Conservation (phyloP, 305 asterid species). For the Andrographis paniculata region DNA sequence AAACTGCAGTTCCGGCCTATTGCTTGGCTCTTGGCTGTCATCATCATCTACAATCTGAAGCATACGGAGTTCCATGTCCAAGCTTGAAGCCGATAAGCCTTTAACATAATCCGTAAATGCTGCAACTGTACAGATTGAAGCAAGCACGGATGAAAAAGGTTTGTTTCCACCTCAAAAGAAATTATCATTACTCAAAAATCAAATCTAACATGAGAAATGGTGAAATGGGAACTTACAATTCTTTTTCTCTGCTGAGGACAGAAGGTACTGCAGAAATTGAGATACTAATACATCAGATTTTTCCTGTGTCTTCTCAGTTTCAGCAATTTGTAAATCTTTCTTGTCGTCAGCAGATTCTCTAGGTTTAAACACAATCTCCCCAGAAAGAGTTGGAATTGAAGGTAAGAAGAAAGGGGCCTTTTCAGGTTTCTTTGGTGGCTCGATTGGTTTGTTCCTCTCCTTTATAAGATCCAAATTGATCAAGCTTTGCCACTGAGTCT, state of each 20-base stretch:
- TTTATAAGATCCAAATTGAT: constrained; percentile 85
- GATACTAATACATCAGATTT: constrained; percentile 38
- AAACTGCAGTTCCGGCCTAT: constrained; percentile 53
- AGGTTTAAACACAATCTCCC: constrained; percentile 71
- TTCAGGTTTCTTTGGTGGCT: constrained; percentile 98
- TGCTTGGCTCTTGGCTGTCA: constrained; percentile 36
- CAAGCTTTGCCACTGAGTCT: constrained; percentile 97
- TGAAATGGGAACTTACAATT: constrained; percentile 45
- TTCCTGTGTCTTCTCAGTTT: constrained; percentile 20
- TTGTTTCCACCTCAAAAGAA: background rate
- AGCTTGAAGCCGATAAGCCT: constrained; percentile 60
- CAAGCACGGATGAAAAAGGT: background rate
- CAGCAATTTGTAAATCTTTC: constrained; percentile 31
- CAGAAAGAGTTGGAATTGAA: constrained; percentile 75
- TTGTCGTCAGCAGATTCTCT: constrained; percentile 39
- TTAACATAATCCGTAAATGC: constrained; percentile 72
- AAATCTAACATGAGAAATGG: constrained; percentile 2
- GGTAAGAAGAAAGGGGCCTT: constrained; percentile 92
- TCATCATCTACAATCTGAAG: constrained; percentile 78
- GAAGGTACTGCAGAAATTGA: constrained; percentile 56
- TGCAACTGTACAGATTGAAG: constrained; percentile 48
- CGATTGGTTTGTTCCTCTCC: constrained; percentile 87
- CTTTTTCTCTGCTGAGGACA: constrained; percentile 35
- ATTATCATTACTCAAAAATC: background rate
- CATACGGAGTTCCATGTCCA: constrained; percentile 91